phyloP scores from a whole-genome alignment of 345 rosid genomes.

The Bretschneidera sinensis region DNA sequence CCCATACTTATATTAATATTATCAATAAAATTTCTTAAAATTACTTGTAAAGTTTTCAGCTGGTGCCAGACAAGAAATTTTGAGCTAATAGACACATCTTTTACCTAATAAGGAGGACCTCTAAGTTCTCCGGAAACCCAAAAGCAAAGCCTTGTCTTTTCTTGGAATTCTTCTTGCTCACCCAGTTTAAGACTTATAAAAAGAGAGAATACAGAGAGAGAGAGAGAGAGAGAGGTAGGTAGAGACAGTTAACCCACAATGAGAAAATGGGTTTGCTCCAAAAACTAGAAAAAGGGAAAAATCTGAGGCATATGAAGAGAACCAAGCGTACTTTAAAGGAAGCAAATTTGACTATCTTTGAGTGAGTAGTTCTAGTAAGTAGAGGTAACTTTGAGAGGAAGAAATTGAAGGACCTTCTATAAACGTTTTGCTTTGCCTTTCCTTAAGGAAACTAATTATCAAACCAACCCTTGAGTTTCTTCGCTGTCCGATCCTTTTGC shows the following conservation, averaged over 20 bases:
- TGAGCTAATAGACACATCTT: too few species aligned
- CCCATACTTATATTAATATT: too few species aligned
- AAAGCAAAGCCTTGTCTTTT: too few species aligned
- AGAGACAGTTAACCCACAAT: conserved; percentile 34
- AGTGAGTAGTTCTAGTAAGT: conserved; percentile 4
- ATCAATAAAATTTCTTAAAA: too few species aligned
- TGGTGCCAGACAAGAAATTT: too few species aligned
- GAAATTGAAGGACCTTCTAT: conserved; percentile 1
- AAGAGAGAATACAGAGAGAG: too few species aligned
- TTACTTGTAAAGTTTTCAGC: too few species aligned
- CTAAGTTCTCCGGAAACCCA: too few species aligned
- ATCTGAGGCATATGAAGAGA: not conserved
- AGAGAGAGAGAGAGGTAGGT: conserved; percentile 27
- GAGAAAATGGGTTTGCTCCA: conserved; percentile 23
- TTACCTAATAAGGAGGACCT: too few species aligned
- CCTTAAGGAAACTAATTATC: conserved; percentile 11
- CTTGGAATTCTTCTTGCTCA: too few species aligned
- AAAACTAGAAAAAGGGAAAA: too few species aligned
- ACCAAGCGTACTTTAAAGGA: not conserved
- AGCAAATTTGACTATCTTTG: conserved; percentile 14
- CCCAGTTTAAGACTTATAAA: too few species aligned
- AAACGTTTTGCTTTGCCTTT: conserved; percentile 15
- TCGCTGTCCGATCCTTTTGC: not conserved
- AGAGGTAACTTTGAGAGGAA: conserved; percentile 15
- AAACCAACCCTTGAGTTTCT: conserved; percentile 20